These are phyloP conservation scores for Heterobasidion occidentale DNA, from an alignment of 1,284 basidiomycete genomes.

Conservation along the genomic window DNA sequence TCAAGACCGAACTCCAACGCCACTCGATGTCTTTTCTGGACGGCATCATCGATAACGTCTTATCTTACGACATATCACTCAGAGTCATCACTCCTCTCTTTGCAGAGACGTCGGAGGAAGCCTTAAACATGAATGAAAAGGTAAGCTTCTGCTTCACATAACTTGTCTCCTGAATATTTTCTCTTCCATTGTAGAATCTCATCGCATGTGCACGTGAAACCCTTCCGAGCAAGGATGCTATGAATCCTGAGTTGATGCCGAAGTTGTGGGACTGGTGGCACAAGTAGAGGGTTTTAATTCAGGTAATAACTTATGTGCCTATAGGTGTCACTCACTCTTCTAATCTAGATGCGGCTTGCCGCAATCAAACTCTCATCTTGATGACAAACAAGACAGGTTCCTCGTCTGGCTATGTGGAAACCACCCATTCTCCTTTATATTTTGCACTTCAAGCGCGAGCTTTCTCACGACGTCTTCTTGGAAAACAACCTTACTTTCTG, in stretches of 20 bases:
- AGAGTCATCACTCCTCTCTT: constrained; percentile 14
- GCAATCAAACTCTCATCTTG: too few species aligned
- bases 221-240: constrained; percentile 10
- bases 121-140: constrained; percentile 6
- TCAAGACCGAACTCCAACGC: constrained; percentile 1
- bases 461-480: constrained; percentile 47
- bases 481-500: constrained; percentile 55
- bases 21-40: neutral
- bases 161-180: neutral
- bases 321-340: too few species aligned
- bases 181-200: constrained; percentile 4
- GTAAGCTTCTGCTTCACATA: neutral
- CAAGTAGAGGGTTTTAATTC: constrained; percentile 11
- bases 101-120: constrained; percentile 11
- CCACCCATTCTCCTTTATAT: constrained; percentile 33
- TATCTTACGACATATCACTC: neutral
- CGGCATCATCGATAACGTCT: neutral
- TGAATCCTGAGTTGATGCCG: constrained; percentile 17
- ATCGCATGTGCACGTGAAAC: constrained; percentile 6
- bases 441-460: constrained; percentile 39
- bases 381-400: too few species aligned
- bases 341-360: too few species aligned
- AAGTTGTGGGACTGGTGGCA: constrained; percentile 26
- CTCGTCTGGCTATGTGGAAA: neutral
- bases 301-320: too few species aligned